Percentiles rank a stretch among this genome's conserved stretches.
Conservation (phyloP, 2,329 filamentous ascomycete genomes). For the Aspergillus terreus region DNA sequence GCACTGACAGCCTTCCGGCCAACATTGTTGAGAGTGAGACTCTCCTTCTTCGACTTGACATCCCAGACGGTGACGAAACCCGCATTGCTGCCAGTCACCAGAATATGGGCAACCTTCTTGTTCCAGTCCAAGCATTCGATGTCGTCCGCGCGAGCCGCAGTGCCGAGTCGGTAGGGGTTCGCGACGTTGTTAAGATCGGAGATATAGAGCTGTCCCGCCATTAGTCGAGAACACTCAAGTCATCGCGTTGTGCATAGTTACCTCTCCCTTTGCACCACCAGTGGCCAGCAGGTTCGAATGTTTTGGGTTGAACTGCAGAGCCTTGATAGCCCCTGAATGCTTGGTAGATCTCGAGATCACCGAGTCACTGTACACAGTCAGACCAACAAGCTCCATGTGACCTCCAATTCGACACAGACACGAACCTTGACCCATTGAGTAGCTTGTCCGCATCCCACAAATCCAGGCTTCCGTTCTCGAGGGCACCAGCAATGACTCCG, state of each 20-base stretch:
- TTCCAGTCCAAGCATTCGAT: constrained; percentile 98
- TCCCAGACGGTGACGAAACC: constrained; percentile 99
- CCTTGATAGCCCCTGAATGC: constrained; percentile 88
- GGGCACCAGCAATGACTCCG: constrained; percentile 89
- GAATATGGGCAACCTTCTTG: constrained; percentile 92
- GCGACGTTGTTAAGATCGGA: constrained; percentile 89
- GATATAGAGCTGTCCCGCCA: constrained; percentile 64
- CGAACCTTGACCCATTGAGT: constrained; percentile 50
- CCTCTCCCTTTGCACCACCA: constrained; percentile 87
- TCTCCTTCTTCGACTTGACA: constrained; percentile 96
- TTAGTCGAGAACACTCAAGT: constrained; percentile 3
- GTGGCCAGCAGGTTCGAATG: constrained; percentile 88
- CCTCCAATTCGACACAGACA: neutral
- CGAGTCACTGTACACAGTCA: constrained; percentile 55
- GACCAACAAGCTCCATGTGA: constrained; percentile 8
- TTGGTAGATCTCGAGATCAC: constrained; percentile 82
- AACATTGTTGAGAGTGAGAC: constrained; percentile 82
- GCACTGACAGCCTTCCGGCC: constrained; percentile 92
- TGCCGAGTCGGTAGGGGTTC: constrained; percentile 82
- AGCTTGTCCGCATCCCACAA: constrained; percentile 84
- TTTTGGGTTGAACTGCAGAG: constrained; percentile 93
- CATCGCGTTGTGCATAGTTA: constrained; percentile 14
- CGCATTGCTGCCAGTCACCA: constrained; percentile 87
- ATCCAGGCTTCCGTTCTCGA: constrained; percentile 91
- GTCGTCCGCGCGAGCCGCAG: constrained; percentile 85